A percentile compares a stretch with the other conserved stretches of the same genome.
These are phyloP conservation scores for Meyerozyma athensensis DNA, from an alignment of 1,139 yeast species.

Conservation along the genomic window DNA sequence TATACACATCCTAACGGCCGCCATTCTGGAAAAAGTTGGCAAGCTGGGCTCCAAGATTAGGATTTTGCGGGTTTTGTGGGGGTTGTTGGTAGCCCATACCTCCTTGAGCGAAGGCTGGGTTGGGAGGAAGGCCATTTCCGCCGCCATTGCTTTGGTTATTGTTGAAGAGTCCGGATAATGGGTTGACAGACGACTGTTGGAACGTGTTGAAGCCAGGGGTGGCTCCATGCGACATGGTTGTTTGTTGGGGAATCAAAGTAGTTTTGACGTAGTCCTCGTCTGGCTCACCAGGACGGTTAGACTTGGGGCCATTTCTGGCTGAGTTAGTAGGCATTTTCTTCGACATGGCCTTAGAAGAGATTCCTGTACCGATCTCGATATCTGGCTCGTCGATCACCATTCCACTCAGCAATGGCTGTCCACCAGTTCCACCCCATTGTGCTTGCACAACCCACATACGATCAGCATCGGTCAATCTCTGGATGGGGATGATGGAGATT, in stretches of 20 bases:
- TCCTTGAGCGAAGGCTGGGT: conserved; percentile 7
- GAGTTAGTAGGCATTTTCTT: conserved; percentile 84
- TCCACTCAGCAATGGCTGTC: conserved; percentile 76
- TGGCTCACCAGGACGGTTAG: conserved; percentile 62
- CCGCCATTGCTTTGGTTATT: conserved; percentile 13
- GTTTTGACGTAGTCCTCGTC: conserved; percentile 44
- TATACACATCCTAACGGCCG: not conserved
- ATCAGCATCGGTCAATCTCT: conserved; percentile 90
- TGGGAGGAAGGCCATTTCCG: conserved; percentile 1
- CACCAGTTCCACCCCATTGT: conserved; percentile 98
- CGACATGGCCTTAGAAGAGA: conserved; percentile 87
- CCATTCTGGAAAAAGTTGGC: conserved; percentile 31
- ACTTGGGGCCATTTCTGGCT: conserved; percentile 81
- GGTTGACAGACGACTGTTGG: conserved; percentile 40
- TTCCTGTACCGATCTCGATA: conserved; percentile 92
- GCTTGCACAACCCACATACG: conserved; percentile 84
- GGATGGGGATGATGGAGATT: conserved; percentile 77
- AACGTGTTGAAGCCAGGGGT: conserved; percentile 34
- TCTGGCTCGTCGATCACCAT: conserved; percentile 94
- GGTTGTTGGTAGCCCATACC: conserved; percentile 11
- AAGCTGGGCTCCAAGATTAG: conserved; percentile 33
- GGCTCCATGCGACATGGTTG: conserved; percentile 23
- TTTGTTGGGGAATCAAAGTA: conserved; percentile 25
- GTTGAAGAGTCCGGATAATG: conserved; percentile 47
- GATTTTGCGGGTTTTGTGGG: conserved; percentile 16